Evolutionary conservation across 371 early-diverging fungal genomes (phyloP).

Genomic region (Mucor sp.): DNA sequence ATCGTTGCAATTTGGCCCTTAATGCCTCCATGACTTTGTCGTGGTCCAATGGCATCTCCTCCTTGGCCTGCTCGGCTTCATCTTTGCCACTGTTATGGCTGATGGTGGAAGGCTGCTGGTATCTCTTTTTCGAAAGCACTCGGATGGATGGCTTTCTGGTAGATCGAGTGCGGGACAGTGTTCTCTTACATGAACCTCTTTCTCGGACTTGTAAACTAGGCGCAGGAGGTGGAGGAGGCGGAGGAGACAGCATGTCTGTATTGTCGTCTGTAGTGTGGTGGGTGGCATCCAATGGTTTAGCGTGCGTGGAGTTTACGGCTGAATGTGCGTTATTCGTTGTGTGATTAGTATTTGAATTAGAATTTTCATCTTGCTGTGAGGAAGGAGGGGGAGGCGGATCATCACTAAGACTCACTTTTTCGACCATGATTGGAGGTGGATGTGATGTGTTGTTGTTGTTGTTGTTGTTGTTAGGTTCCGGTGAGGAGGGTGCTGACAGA

Average conservation of each 20-base stretch:
- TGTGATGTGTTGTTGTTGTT: background rate
- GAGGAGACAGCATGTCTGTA: conserved; percentile 1
- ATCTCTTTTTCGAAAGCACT: conserved; percentile 31
- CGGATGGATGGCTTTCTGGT: conserved; percentile 32
- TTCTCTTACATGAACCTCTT: conserved; percentile 27
- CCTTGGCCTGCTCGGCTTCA: conserved; percentile 7
- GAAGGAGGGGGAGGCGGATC: conserved; percentile 9
- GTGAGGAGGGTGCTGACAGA: conserved; percentile 42
- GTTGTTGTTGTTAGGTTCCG: conserved; percentile 20
- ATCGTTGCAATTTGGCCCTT: conserved; percentile 36
- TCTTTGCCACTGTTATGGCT: background rate
- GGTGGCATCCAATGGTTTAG: background rate
- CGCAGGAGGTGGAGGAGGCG: conserved; percentile 14
- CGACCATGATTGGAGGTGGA: conserved; percentile 1
- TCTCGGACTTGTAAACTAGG: conserved; percentile 7
- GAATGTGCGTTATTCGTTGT: background rate
- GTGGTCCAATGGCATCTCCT: conserved; percentile 25
- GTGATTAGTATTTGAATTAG: background rate
- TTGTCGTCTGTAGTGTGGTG: background rate
- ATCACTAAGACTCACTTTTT: conserved; percentile 8
- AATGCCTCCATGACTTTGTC: conserved; percentile 40
- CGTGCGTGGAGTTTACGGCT: background rate
- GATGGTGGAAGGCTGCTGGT: background rate
- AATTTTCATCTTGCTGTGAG: background rate
- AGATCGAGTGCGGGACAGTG: conserved; percentile 40